Percentiles rank a stretch among this genome's conserved stretches.
These are phyloP conservation scores for Oidiodendron maius DNA, from an alignment of 495 filamentous ascomycete genomes.

Conservation along the genomic window DNA sequence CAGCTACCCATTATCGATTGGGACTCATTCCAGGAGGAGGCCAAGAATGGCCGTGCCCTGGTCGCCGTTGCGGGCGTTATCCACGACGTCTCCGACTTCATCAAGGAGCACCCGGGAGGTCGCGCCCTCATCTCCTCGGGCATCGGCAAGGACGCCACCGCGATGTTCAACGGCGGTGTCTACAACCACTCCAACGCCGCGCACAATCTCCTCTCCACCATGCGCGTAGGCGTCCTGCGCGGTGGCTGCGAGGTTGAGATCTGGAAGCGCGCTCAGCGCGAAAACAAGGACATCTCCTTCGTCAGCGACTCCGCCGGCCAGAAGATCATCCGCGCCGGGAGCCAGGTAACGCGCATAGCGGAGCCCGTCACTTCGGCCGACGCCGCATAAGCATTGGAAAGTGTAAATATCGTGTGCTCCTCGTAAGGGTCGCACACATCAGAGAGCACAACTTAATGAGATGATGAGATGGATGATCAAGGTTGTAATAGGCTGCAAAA, in stretches of 20 bases:
- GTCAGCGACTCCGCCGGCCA: conserved; percentile 77
- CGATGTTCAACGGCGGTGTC: conserved; percentile 98
- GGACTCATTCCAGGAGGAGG: conserved; percentile 88
- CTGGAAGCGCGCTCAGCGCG: conserved; percentile 91
- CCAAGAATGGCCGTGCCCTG: conserved; percentile 81
- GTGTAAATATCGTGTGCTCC: not conserved
- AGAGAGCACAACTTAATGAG: conserved; percentile 11
- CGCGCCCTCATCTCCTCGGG: conserved; percentile 90
- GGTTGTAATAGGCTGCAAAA: no score
- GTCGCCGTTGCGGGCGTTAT: conserved; percentile 90
- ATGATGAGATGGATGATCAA: no score
- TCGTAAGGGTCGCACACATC: no score
- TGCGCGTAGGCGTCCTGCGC: conserved; percentile 93
- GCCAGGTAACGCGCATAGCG: conserved; percentile 79
- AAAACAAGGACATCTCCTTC: conserved; percentile 78
- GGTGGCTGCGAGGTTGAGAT: conserved; percentile 98
- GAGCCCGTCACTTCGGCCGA: conserved; percentile 67
- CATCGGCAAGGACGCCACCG: conserved; percentile 95
- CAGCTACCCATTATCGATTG: conserved; percentile 93
- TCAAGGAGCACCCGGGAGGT: conserved; percentile 95
- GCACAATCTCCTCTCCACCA: conserved; percentile 93
- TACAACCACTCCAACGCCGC: conserved; percentile 98
- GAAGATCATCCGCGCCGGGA: conserved; percentile 82
- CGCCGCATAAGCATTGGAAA: conserved; percentile 48
- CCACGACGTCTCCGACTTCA: conserved; percentile 91